Evolutionary conservation across 2,329 filamentous ascomycete species (phyloP).

Genomic region (Parafenestella ontariensis): DNA sequence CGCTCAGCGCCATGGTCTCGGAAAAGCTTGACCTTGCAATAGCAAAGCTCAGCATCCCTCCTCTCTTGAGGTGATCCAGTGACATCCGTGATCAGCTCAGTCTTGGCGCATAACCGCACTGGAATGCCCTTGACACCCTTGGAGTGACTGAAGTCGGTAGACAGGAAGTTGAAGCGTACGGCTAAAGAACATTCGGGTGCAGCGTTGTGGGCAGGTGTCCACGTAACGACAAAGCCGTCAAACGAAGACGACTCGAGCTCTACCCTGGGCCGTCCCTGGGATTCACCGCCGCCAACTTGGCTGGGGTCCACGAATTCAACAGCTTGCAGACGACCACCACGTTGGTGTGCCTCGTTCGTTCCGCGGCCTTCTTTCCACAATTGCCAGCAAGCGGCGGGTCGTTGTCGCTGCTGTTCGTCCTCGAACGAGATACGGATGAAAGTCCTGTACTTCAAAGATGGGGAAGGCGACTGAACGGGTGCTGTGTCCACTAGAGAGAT

Average conservation of each 20-base stretch:
- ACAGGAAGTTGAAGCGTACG: conserved; percentile 97
- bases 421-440: conserved; percentile 97
- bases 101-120: conserved; percentile 91
- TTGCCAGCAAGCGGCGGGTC: conserved; percentile 84
- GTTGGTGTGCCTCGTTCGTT: conserved; percentile 92
- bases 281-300: conserved; percentile 61
- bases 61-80: conserved; percentile 55
- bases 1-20: conserved; percentile 94
- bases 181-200: conserved; percentile 81
- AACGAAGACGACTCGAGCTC: conserved; percentile 74
- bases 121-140: conserved; percentile 99
- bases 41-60: conserved; percentile 75
- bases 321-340: conserved; percentile 89
- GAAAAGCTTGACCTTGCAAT: conserved; percentile 97
- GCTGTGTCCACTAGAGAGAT: conserved; percentile 82
- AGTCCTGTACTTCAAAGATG: conserved; percentile 79
- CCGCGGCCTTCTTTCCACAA: conserved; percentile 96
- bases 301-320: conserved; percentile 86
- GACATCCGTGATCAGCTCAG: conserved; percentile 68
- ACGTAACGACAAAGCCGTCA: conserved; percentile 90
- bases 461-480: conserved; percentile 61
- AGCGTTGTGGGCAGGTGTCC: conserved; percentile 75
- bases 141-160: conserved; percentile 97
- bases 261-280: conserved; percentile 54
- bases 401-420: conserved; percentile 88